Percentiles rank a stretch among this genome's conserved stretches.
These are phyloP conservation scores for Collybia sordida DNA, from an alignment of 768 basidiomycete species.

Conservation along the genomic window DNA sequence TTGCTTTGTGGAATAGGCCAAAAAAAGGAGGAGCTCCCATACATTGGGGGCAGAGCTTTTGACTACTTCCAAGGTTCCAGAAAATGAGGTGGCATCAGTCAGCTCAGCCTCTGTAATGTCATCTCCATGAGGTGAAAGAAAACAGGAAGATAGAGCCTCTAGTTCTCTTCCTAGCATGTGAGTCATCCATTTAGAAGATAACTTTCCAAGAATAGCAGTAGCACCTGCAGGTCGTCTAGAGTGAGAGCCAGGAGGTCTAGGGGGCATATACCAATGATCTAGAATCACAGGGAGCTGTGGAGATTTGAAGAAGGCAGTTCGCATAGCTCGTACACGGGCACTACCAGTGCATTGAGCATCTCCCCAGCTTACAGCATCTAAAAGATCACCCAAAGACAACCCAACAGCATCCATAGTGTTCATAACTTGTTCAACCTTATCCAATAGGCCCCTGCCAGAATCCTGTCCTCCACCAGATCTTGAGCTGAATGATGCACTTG, in stretches of 20 bases:
- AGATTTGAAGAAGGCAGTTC: conserved; percentile 21
- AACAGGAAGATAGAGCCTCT: background rate
- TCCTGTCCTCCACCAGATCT: too few species aligned
- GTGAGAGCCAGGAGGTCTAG: conserved; percentile 14
- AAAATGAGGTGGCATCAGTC: conserved; percentile 7
- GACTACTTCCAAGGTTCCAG: too few species aligned
- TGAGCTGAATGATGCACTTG: background rate
- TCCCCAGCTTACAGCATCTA: conserved; percentile 33
- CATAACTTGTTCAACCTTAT: conserved; percentile 6
- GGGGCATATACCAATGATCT: conserved; percentile 25
- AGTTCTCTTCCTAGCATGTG: background rate
- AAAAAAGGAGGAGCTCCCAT: too few species aligned
- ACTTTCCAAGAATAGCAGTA: conserved; percentile 16
- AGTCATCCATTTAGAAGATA: conserved; percentile 14
- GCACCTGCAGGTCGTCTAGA: conserved; percentile 18
- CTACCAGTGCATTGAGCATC: conserved; percentile 21
- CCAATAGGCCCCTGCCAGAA: too few species aligned
- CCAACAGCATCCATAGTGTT: conserved; percentile 11
- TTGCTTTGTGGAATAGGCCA: too few species aligned
- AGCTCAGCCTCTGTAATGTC: conserved; percentile 14
- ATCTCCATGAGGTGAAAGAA: conserved; percentile 10
- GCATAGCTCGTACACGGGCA: conserved; percentile 17
- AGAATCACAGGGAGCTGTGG: conserved; percentile 22
- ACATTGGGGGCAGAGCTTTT: too few species aligned
- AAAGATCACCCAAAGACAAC: conserved; percentile 24